Conservation (phyloP, 768 basidiomycete species). For the Crepidotus variabilis region DNA sequence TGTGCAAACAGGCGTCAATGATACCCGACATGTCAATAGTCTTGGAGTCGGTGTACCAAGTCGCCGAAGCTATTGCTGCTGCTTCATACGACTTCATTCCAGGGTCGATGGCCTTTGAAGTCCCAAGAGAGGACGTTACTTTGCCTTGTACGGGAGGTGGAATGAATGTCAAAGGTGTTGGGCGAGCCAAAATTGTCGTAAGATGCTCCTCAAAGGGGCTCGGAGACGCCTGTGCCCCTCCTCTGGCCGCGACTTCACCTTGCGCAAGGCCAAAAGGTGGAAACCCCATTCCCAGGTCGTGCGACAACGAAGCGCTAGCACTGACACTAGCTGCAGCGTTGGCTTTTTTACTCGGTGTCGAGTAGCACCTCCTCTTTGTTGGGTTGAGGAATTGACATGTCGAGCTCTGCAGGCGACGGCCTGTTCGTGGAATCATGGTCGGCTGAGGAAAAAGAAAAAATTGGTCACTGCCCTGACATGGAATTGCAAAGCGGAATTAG, state of each 20-base stretch:
- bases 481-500: background rate
- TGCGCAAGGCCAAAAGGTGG: slow-evolving; percentile 26
- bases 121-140: slow-evolving; percentile 54
- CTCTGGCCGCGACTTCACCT: background rate
- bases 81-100: slow-evolving; percentile 29
- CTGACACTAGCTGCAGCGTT: slow-evolving; percentile 52
- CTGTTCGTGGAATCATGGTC: slow-evolving; percentile 38
- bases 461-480: background rate
- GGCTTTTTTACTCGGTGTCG: slow-evolving; percentile 54
- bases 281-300: slow-evolving; percentile 35
- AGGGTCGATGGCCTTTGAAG: slow-evolving; percentile 50
- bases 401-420: slow-evolving; percentile 11
- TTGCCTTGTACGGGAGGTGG: slow-evolving; percentile 14
- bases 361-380: slow-evolving; percentile 44
- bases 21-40: slow-evolving; percentile 71
- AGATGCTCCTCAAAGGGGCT: slow-evolving; percentile 6
- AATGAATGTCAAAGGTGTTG: slow-evolving; percentile 5
- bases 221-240: background rate
- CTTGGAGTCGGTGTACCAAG: slow-evolving; percentile 58
- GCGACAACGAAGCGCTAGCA: slow-evolving; percentile 21
- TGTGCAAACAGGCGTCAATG: slow-evolving; percentile 80
- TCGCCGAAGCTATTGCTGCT: slow-evolving; percentile 30
- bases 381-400: background rate
- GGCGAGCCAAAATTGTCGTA: slow-evolving; percentile 6
- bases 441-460: background rate